A percentile compares a stretch with the other conserved stretches of the same genome.
Conservation (phyloP, 2,329 filamentous ascomycete species). For the Hymenotorrendiella dingleyae region DNA sequence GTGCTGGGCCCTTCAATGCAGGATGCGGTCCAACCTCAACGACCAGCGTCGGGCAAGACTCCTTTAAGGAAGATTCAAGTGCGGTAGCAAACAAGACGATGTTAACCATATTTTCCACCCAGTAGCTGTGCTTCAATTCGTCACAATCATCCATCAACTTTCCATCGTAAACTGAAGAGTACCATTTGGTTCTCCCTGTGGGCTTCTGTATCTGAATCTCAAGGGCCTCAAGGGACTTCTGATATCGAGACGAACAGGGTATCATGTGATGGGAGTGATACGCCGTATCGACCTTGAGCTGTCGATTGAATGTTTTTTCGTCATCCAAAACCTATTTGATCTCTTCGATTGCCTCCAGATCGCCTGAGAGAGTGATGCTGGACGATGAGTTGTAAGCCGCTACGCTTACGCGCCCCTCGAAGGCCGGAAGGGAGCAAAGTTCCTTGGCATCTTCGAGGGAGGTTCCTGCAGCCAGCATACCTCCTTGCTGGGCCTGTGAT, state of each 20-base stretch:
- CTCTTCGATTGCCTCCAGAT: constrained; percentile 9
- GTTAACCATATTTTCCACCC: constrained; percentile 39
- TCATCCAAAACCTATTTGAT: not conserved
- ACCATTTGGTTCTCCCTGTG: constrained; percentile 35
- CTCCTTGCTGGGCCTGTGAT: constrained; percentile 27
- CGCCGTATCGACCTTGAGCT: constrained; percentile 17
- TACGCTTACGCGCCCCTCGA: constrained; percentile 24
- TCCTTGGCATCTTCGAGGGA: not conserved
- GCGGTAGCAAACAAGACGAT: constrained; percentile 34
- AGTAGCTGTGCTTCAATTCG: no score
- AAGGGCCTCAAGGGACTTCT: not conserved
- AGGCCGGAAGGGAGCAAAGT: not conserved
- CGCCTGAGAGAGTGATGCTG: constrained; percentile 23
- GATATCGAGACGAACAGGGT: constrained; percentile 19
- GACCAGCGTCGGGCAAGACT: not conserved
- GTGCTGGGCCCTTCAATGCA: constrained; percentile 2
- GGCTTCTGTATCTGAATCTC: not conserved
- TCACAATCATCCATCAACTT: not conserved
- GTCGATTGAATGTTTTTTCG: constrained; percentile 13
- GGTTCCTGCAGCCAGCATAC: constrained; percentile 43
- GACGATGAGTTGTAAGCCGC: constrained; percentile 14
- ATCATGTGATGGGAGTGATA: constrained; percentile 30
- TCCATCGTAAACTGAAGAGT: constrained; percentile 10
- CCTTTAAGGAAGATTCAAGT: not conserved
- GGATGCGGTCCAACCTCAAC: constrained; percentile 9